phyloP scores from a whole-genome alignment of 768 basidiomycete genomes.

The Phylloporus sp. region DNA sequence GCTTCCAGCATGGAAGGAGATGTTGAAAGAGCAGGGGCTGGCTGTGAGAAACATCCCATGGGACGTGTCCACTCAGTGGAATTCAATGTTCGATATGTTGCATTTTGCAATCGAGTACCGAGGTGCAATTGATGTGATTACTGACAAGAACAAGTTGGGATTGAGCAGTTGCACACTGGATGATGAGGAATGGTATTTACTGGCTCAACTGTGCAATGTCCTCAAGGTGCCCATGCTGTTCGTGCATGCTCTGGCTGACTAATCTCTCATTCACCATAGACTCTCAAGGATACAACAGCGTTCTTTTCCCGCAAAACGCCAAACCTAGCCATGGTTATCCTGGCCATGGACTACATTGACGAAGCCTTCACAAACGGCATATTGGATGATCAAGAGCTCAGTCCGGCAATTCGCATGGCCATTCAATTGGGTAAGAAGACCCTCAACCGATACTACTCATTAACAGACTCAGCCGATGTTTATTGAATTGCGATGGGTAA shows the following conservation, averaged over 20 bases:
- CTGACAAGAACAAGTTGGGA: slow-evolving; percentile 4
- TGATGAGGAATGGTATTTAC: slow-evolving; percentile 32
- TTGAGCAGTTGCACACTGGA: slow-evolving; percentile 26
- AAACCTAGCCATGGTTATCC: background rate
- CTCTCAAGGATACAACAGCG: background rate
- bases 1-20: slow-evolving; percentile 17
- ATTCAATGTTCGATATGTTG: slow-evolving; percentile 23
- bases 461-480: background rate
- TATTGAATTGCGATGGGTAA: background rate
- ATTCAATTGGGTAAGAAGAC: background rate
- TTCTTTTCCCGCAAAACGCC: background rate
- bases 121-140: slow-evolving; percentile 19
- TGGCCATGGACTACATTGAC: background rate
- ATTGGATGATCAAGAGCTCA: background rate
- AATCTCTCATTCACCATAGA: background rate
- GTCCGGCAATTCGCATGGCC: background rate
- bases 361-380: background rate
- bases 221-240: too few species aligned
- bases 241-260: too few species aligned
- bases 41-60: background rate
- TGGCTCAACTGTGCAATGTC: slow-evolving; percentile 30
- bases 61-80: slow-evolving; percentile 18
- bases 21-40: background rate
- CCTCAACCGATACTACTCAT: background rate
- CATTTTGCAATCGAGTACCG: slow-evolving; percentile 17